These are phyloP conservation scores for Leccinum subrobustum DNA, from an alignment of 1,284 basidiomycete species.

Conservation along the genomic window DNA sequence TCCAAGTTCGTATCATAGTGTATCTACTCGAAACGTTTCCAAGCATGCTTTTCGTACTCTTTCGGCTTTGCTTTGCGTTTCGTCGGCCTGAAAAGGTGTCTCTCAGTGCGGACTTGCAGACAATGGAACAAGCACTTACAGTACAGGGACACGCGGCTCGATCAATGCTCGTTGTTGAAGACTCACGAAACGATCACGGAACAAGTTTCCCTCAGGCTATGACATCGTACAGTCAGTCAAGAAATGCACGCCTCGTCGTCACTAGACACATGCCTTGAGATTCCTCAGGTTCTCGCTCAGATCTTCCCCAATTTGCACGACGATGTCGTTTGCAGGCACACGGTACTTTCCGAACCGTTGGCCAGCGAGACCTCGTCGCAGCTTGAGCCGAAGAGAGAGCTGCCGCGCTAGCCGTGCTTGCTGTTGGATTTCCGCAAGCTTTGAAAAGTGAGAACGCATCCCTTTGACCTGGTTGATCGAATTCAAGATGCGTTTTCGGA, in stretches of 20 bases:
- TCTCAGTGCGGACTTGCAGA: constrained; percentile 5
- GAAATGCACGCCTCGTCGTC: neutral
- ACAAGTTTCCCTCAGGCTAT: constrained; percentile 91
- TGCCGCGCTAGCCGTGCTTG: constrained; percentile 44
- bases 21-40: constrained; percentile 71
- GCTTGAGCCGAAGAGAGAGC: constrained; percentile 33
- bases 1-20: neutral
- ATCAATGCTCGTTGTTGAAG: constrained; percentile 77
- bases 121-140: constrained; percentile 49
- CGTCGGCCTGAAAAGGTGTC: constrained; percentile 37
- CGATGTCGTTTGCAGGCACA: constrained; percentile 68
- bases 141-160: constrained; percentile 70
- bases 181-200: constrained; percentile 85
- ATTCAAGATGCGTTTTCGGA: constrained; percentile 57
- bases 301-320: constrained; percentile 92
- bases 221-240: constrained; percentile 1
- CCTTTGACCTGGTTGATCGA: constrained; percentile 55
- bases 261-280: constrained; percentile 56
- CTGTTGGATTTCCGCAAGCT: constrained; percentile 42
- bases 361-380: constrained; percentile 56
- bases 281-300: constrained; percentile 83
- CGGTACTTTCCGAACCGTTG: constrained; percentile 75
- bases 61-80: constrained; percentile 58
- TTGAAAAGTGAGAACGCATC: constrained; percentile 47
- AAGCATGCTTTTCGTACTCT: constrained; percentile 88